Evolutionary conservation across 805 yeast species (phyloP), one percentile per base, ranked within the genome.

Genomic region (Sugiyamaella lignohabitans): DNA sequence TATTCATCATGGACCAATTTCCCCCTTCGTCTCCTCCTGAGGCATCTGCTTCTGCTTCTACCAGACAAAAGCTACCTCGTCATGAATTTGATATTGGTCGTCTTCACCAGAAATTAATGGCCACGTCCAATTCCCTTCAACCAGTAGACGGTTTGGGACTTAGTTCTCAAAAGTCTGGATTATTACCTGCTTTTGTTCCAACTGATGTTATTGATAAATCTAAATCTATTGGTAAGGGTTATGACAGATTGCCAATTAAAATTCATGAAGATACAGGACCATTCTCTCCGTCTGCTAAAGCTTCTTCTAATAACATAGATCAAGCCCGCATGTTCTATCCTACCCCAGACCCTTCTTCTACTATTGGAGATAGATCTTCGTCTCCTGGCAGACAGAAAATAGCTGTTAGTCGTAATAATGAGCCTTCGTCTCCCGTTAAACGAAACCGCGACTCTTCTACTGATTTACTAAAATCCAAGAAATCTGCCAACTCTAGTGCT

Each of bases 21-120:
- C 78, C 77, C n/a, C 79, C 79, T 19, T 74, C 78, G 23, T 74
- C 78, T 29, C 79, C 79, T 4, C 70, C 59, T 1, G 50, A 42
- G 18, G n/a, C n/a, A n/a, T 16, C 24, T n/a, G 35, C 8, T 11
- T 34, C 45, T 42, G 38, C 19, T 16, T 24, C n/a, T 14, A 21
- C 11, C 11, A 19, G 18, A 14, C 14, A 37, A 16, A 17, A 22
- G 6, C 18, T 29, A 29, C 36, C 18, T 11, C 38, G 38, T 35
- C 20, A 35, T 17, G 32, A 27, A 5, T 35, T 17, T 16, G 20
- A 35, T 14, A 5, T 35, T 5, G 38, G 38, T 35, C 18, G 38
- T 8, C 18, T 35, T 35, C 32, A 27, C 14, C 20, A 35, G n/a
- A 38, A 27, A 14, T 23, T 37, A 42, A 30, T 30, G 8, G 22